phyloP scores from a whole-genome alignment of 441 rosid species.

The Corymbia citriodora region DNA sequence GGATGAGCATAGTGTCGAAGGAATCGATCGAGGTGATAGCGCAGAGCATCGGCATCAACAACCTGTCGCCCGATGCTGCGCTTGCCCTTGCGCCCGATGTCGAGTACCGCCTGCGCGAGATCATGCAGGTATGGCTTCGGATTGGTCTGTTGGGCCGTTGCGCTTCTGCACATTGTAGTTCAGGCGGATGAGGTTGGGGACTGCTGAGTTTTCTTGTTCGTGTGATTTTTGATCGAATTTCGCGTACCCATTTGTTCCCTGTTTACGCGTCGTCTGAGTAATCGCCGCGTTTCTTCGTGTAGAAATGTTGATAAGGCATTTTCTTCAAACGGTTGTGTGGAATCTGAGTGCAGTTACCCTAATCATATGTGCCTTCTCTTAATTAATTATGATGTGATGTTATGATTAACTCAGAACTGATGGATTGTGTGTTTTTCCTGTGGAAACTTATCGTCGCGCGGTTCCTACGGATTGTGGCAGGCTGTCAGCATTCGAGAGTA shows the following conservation, averaged over 20 bases:
- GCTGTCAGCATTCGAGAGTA: not conserved
- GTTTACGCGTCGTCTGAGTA: not conserved
- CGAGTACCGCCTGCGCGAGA: constrained; percentile 87
- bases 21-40: constrained; percentile 87
- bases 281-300: not conserved
- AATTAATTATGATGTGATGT: not conserved
- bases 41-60: constrained; percentile 74
- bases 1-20: constrained; percentile 86
- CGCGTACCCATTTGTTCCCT: not conserved
- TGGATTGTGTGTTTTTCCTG: not conserved
- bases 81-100: constrained; percentile 86
- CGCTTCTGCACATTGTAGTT: not conserved
- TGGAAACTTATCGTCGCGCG: not conserved
- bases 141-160: not conserved
- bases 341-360: not conserved
- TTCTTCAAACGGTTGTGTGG: not conserved
- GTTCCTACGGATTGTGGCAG: not conserved
- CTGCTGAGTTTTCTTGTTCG: not conserved
- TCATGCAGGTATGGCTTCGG: constrained; percentile 57
- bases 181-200: not conserved
- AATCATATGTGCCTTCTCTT: not conserved
- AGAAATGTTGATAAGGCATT: not conserved
- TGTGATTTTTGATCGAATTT: not conserved
- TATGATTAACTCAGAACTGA: not conserved
- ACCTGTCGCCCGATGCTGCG: constrained; percentile 64